Evolutionary conservation across 2,329 filamentous ascomycete species (phyloP).

Genomic region (Pseudodiploospora longispora): DNA sequence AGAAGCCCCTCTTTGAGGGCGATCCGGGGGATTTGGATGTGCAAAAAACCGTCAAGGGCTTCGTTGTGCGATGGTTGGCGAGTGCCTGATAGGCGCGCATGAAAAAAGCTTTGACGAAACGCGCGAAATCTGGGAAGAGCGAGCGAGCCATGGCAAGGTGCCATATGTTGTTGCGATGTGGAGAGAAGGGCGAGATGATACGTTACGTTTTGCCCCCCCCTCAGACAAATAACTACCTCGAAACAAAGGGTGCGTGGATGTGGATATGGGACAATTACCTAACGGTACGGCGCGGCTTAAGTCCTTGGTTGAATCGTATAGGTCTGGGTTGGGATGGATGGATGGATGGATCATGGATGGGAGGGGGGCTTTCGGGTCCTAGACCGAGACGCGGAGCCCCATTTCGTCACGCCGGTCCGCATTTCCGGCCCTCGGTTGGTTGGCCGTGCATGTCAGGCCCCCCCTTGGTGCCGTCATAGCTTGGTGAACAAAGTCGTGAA

Average conservation of each 20-base stretch:
- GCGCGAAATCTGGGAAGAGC: background rate
- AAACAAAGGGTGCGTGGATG: background rate
- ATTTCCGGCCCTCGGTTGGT: no score
- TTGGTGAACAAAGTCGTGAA: no score
- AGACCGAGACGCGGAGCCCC: no score
- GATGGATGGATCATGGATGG: no score
- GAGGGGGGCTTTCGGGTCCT: no score
- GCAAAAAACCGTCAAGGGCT: slow-evolving; percentile 75
- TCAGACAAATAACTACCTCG: background rate
- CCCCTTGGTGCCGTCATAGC: no score
- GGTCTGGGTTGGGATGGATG: no score
- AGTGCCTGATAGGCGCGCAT: slow-evolving; percentile 16
- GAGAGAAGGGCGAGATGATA: slow-evolving; percentile 3
- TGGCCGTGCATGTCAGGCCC: no score
- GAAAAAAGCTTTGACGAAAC: slow-evolving; percentile 1
- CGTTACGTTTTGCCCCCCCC: slow-evolving; percentile 4
- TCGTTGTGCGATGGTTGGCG: slow-evolving; percentile 59
- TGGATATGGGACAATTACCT: no score
- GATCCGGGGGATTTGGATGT: slow-evolving; percentile 79
- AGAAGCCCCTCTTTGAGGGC: slow-evolving; percentile 80
- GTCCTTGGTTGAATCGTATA: no score
- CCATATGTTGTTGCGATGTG: background rate
- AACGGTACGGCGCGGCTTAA: no score
- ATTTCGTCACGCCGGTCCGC: no score
- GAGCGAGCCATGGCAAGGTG: background rate